These are phyloP conservation scores for Yamadazyma spencermartinsiae DNA, from an alignment of 1,139 yeast species.

Conservation along the genomic window DNA sequence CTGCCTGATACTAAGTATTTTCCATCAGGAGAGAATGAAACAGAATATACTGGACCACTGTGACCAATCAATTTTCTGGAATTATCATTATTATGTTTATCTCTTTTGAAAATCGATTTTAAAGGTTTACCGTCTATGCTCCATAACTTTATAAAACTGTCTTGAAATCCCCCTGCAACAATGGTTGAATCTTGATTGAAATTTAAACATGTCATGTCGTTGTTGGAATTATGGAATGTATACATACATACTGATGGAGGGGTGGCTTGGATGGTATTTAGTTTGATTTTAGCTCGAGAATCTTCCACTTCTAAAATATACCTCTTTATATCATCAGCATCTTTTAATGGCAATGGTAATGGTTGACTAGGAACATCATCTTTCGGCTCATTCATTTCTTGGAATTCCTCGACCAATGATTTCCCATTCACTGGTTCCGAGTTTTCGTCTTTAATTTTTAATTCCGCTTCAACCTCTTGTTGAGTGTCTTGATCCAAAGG, in stretches of 20 bases:
- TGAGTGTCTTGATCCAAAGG: slow-evolving; percentile 86
- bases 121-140: slow-evolving; percentile 87
- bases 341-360: slow-evolving; percentile 83
- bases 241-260: slow-evolving; percentile 98
- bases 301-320: slow-evolving; percentile 81
- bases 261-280: slow-evolving; percentile 64
- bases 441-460: slow-evolving; percentile 71
- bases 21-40: slow-evolving; percentile 89
- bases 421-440: slow-evolving; percentile 39
- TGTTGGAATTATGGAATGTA: slow-evolving; percentile 93
- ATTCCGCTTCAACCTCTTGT: slow-evolving; percentile 81
- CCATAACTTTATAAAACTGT: slow-evolving; percentile 89
- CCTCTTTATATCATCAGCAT: slow-evolving; percentile 73
- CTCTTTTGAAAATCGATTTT: slow-evolving; percentile 62
- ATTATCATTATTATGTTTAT: slow-evolving; percentile 49
- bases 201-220: slow-evolving; percentile 78
- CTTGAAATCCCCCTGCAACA: slow-evolving; percentile 94
- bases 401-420: slow-evolving; percentile 49
- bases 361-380: slow-evolving; percentile 75
- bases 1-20: slow-evolving; percentile 78
- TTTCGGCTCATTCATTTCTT: slow-evolving; percentile 48
- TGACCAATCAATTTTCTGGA: slow-evolving; percentile 82
- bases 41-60: slow-evolving; percentile 89
- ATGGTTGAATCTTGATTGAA: slow-evolving; percentile 86
- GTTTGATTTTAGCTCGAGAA: slow-evolving; percentile 68